phyloP scores from a whole-genome alignment of 495 filamentous ascomycete species.

The Penicillium desertorum region DNA sequence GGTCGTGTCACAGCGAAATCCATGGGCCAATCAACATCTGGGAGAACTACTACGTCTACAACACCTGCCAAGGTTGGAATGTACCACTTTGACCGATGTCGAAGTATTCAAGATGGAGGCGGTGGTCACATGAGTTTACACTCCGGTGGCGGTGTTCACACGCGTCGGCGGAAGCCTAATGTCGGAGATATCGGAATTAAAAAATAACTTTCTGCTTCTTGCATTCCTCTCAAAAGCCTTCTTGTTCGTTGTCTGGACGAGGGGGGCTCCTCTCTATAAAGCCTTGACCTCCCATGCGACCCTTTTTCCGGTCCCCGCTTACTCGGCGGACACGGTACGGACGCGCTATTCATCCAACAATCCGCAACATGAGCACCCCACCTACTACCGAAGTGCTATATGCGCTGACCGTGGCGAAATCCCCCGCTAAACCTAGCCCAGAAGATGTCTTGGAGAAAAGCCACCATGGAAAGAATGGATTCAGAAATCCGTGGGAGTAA shows the following conservation, averaged over 20 bases:
- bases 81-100: not conserved
- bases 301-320: conserved; percentile 25
- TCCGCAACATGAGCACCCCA: conserved; percentile 43
- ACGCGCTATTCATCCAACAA: conserved; percentile 15
- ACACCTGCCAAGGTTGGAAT: not conserved
- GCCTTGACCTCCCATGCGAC: conserved; percentile 29
- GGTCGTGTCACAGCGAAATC: not conserved
- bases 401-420: conserved; percentile 51
- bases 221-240: conserved; percentile 12
- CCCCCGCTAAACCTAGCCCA: conserved; percentile 46
- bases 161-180: conserved; percentile 12
- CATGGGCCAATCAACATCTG: not conserved
- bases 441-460: conserved; percentile 54
- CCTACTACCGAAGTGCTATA: conserved; percentile 51
- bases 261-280: conserved; percentile 14
- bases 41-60: not conserved
- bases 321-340: conserved; percentile 10
- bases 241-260: conserved; percentile 5
- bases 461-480: conserved; percentile 61
- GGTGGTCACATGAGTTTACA: not conserved
- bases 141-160: conserved; percentile 5
- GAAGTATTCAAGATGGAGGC: not conserved
- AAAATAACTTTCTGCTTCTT: conserved; percentile 7
- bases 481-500: conserved; percentile 60
- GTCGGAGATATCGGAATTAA: conserved; percentile 27